phyloP scores from a whole-genome alignment of 176 grass and related monocot genomes.

The Ananas comosus region DNA sequence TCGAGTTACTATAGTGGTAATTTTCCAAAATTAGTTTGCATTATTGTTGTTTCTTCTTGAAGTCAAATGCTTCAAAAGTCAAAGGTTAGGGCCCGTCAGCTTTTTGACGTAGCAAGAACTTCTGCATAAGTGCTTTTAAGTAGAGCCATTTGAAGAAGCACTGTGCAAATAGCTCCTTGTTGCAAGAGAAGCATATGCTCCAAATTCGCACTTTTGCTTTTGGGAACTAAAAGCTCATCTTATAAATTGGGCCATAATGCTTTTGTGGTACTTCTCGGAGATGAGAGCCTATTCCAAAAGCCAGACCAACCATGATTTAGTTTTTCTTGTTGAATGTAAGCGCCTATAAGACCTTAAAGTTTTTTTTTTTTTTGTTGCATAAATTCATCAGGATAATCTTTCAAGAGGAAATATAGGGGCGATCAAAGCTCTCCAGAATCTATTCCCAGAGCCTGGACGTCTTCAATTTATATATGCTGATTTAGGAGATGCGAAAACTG shows the following conservation, averaged over 20 bases:
- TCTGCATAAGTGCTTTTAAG: too few relatives aligned
- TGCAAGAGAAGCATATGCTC: too few relatives aligned
- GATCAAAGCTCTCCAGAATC: constrained; percentile 57
- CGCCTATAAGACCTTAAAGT: background rate
- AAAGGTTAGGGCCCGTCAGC: background rate
- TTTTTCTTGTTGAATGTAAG: background rate
- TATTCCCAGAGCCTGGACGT: constrained; percentile 51
- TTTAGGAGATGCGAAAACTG: constrained; percentile 60
- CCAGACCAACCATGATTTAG: background rate
- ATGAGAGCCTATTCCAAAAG: too few relatives aligned
- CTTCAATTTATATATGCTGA: constrained; percentile 89
- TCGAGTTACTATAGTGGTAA: constrained; percentile 91
- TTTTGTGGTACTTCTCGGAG: too few relatives aligned
- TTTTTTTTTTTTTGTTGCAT: background rate
- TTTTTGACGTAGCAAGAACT: too few relatives aligned
- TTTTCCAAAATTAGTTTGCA: background rate
- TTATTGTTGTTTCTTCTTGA: background rate
- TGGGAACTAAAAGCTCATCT: too few relatives aligned
- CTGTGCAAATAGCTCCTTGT: too few relatives aligned
- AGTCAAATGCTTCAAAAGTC: background rate
- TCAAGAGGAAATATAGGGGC: constrained; percentile 84
- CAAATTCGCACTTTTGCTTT: too few relatives aligned
- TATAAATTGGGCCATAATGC: too few relatives aligned
- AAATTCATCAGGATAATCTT: constrained; percentile 59
- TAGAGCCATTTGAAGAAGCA: too few relatives aligned